Evolutionary conservation across 1,284 basidiomycete genomes (phyloP).

Genomic region (Cutaneotrichosporon spelunceum): DNA sequence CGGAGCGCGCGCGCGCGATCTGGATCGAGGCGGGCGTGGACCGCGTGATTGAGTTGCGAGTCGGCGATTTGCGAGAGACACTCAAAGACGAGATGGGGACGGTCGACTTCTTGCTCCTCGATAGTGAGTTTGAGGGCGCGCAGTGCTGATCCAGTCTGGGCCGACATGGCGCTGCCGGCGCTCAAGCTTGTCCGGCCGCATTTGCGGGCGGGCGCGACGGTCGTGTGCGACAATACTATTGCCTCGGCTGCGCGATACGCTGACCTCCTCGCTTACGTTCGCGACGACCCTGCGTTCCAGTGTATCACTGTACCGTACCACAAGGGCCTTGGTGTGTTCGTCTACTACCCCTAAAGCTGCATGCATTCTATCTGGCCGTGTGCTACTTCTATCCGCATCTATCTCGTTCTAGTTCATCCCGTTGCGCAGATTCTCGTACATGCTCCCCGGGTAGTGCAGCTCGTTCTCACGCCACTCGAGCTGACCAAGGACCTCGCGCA

Average conservation of each 20-base stretch:
- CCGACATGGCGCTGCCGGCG: constrained; percentile 30
- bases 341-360: constrained; percentile 18
- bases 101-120: constrained; percentile 33
- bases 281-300: constrained; percentile 8
- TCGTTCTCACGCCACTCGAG: constrained; percentile 41
- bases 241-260: constrained; percentile 24
- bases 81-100: constrained; percentile 24
- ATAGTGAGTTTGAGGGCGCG: constrained; percentile 34
- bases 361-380: background rate
- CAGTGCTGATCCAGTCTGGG: constrained; percentile 28
- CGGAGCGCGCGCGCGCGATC: constrained; percentile 21
- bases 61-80: constrained; percentile 37
- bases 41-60: constrained; percentile 32
- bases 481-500: constrained; percentile 35
- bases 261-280: constrained; percentile 23
- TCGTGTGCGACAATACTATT: constrained; percentile 28
- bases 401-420: constrained; percentile 13
- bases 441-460: constrained; percentile 42
- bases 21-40: constrained; percentile 29
- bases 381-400: background rate
- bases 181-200: constrained; percentile 27
- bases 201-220: constrained; percentile 26
- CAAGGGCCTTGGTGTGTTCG: constrained; percentile 31
- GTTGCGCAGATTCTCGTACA: constrained; percentile 26
- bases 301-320: constrained; percentile 27